Percentiles rank a stretch among this genome's conserved stretches.
Evolutionary conservation across 2,329 filamentous ascomycete genomes (phyloP).

Genomic region (Scytalidium lignicola): DNA sequence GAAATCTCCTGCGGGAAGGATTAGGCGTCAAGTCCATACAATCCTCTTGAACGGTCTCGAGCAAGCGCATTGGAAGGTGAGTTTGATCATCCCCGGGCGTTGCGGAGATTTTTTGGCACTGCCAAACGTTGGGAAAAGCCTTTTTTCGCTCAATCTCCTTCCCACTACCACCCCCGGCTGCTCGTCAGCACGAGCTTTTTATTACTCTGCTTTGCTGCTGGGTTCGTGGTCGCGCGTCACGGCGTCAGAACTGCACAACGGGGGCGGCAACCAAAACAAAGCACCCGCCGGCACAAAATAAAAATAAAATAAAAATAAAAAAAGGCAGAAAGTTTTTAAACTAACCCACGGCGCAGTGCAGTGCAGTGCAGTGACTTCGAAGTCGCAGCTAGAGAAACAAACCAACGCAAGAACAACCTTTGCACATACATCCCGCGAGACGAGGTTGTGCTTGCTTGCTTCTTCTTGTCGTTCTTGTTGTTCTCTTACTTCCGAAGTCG

Average conservation of each 20-base stretch:
- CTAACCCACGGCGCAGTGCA: constrained; percentile 2
- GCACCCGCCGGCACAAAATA: no score
- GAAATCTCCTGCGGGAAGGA: constrained; percentile 24
- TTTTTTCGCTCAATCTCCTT: no score
- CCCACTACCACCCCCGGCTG: not conserved
- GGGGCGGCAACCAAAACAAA: no score
- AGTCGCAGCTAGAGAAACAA: constrained; percentile 9
- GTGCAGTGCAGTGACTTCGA: constrained; percentile 5
- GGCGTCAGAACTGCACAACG: constrained; percentile 1
- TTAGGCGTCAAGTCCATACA: constrained; percentile 13
- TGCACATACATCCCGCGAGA: no score
- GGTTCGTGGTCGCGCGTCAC: constrained; percentile 16
- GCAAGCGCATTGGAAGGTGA: constrained; percentile 23
- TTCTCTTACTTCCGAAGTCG: no score
- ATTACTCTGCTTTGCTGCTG: not conserved
- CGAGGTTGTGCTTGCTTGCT: no score
- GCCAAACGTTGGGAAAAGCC: not conserved
- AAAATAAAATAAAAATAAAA: not conserved
- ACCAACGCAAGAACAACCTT: no score
- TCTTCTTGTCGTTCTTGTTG: no score
- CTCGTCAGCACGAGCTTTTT: not conserved
- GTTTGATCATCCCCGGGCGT: constrained; percentile 5
- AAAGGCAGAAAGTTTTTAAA: not conserved
- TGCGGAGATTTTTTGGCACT: not conserved
- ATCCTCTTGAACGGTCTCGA: constrained; percentile 7